phyloP scores from a whole-genome alignment of 495 filamentous ascomycete genomes.

The Hypoxylon intermedium region DNA sequence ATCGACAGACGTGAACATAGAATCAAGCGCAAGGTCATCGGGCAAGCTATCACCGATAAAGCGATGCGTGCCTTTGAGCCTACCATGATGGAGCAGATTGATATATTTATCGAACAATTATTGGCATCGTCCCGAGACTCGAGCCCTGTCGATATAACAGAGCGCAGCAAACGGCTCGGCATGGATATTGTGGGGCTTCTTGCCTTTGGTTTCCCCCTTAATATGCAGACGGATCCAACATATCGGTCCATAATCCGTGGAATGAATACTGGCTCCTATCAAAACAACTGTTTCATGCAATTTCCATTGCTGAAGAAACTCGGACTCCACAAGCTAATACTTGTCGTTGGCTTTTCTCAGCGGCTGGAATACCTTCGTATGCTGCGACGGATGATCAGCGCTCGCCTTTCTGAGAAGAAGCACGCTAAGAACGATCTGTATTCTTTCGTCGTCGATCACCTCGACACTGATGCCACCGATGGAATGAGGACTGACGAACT shows the following conservation, averaged over 20 bases:
- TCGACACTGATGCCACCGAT: conserved; percentile 34
- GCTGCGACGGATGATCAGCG: conserved; percentile 14
- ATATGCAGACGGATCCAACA: background rate
- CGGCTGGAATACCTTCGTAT: background rate
- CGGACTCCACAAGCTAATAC: background rate
- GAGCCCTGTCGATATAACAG: conserved; percentile 21
- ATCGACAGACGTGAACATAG: conserved; percentile 15
- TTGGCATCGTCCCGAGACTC: conserved; percentile 38
- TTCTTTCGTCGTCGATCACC: conserved; percentile 49
- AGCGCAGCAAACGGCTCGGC: background rate
- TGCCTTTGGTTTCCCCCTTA: background rate
- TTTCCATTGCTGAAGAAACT: conserved; percentile 11
- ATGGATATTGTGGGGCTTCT: background rate
- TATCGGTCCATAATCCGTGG: background rate
- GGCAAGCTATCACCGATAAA: conserved; percentile 19
- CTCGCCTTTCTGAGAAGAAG: conserved; percentile 13
- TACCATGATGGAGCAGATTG: conserved; percentile 28
- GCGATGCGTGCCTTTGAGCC: conserved; percentile 35
- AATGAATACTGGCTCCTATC: background rate
- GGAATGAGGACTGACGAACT: conserved; percentile 5
- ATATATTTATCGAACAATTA: conserved; percentile 27
- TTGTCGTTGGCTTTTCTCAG: background rate
- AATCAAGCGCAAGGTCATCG: conserved; percentile 19
- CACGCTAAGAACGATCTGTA: conserved; percentile 28
- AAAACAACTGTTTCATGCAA: background rate